Percentiles rank a stretch among this genome's conserved stretches.
Conservation (phyloP, 169 alveolate species). For the Perkinsus marinus region DNA sequence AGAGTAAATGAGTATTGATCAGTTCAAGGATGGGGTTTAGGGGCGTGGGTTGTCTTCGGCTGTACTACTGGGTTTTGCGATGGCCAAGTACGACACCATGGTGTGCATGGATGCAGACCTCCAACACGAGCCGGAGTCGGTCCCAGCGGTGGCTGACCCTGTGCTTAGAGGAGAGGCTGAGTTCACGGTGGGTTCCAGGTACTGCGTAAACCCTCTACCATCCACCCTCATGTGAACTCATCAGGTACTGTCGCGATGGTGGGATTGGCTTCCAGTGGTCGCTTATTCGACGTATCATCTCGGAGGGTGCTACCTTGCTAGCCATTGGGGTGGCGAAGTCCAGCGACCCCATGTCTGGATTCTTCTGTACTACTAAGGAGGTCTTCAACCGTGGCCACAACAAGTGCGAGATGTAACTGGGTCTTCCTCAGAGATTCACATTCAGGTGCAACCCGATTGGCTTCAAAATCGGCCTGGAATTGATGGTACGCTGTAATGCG, state of each 20-base stretch:
- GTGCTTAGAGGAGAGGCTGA: neutral
- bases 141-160: neutral
- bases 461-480: neutral
- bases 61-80: neutral
- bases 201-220: neutral
- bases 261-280: no score
- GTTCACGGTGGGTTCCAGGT: neutral
- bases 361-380: neutral
- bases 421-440: no score
- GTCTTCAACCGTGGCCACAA: neutral
- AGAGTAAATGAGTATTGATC: no score
- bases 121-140: neutral
- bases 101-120: slow-evolving; percentile 2
- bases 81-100: neutral
- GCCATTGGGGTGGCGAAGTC: neutral
- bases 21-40: neutral
- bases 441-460: neutral
- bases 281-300: no score
- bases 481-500: neutral
- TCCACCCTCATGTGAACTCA: no score
- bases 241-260: no score
- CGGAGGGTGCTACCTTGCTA: neutral
- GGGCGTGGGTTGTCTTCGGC: slow-evolving; percentile 1
- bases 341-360: neutral
- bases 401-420: neutral